These are phyloP conservation scores for Blastobotrys aristatus DNA, from an alignment of 1,139 yeast genomes.

Conservation along the genomic window DNA sequence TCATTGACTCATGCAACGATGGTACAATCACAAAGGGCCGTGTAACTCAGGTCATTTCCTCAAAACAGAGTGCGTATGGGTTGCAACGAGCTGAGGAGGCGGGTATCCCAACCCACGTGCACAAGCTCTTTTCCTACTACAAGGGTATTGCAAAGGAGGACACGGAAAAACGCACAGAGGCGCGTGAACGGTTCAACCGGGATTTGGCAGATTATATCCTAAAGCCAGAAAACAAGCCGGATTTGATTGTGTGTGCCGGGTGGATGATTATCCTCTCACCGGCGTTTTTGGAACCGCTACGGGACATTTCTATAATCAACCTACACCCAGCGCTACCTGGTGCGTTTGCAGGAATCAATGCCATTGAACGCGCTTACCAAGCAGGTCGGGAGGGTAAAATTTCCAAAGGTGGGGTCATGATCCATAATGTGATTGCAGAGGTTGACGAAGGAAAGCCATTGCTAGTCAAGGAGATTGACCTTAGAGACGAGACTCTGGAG, in stretches of 20 bases:
- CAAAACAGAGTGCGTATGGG: conserved; percentile 79
- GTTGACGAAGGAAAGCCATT: conserved; percentile 93
- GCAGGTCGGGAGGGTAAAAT: conserved; percentile 83
- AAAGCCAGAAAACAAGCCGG: conserved; percentile 47
- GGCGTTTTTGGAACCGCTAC: conserved; percentile 62
- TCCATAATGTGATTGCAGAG: conserved; percentile 88
- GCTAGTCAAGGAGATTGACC: conserved; percentile 68
- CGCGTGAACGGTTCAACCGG: conserved; percentile 65
- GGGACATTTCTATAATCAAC: conserved; percentile 73
- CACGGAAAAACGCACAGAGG: conserved; percentile 49
- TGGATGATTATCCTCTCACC: conserved; percentile 94
- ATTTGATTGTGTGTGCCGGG: conserved; percentile 92
- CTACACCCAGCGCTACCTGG: conserved; percentile 97
- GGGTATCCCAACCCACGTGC: conserved; percentile 62
- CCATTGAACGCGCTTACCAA: conserved; percentile 92
- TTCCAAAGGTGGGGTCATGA: conserved; percentile 89
- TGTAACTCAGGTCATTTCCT: conserved; percentile 75
- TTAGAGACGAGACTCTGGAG: conserved; percentile 73
- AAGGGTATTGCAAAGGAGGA: conserved; percentile 65
- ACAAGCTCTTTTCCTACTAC: conserved; percentile 61
- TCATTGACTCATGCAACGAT: conserved; percentile 63
- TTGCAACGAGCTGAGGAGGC: conserved; percentile 68
- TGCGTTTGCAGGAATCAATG: conserved; percentile 94
- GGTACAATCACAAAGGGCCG: conserved; percentile 47
- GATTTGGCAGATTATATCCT: conserved; percentile 71